Base-by-base conservation (phyloP, 2,329 filamentous ascomycete species). In the Xylaria arbuscula region DNA sequence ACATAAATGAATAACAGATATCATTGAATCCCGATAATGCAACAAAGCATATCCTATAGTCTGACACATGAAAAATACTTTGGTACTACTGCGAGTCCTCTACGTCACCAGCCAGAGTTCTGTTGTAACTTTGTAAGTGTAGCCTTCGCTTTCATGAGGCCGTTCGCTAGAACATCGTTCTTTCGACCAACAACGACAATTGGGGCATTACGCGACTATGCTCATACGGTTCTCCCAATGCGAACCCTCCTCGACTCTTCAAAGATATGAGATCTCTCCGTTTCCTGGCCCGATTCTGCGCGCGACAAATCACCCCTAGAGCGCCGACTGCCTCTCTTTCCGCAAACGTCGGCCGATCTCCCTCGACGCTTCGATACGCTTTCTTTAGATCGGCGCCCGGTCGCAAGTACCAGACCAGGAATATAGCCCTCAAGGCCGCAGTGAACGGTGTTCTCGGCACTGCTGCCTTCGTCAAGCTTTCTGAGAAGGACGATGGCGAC, bases 401-500 rank as follows among this genome's bases (percentile, higher is more conserved):
- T 45, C 54, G 34, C 34, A 68, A 42, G 47, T 69, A 70, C 15
- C 66, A 65, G 9, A 64, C 69, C 47, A 77, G 74, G 19, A 74
- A 81, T 7, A 74, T 78, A 1, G 66, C 86, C 8, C 80, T 81
- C 2, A 82, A 81, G 0, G 78, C 78, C 13, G 73, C 76, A 17
- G 81, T 78, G 1, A 82, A 80, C n/a, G 81, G 77, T 4, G 78
- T 80, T 0, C 78, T 90, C 10, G 88, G 84, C 8, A 87, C 88
- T 0, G 83, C 84, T 0, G 84, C 84, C 1, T 90, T 90, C 76
- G 82, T 90, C 51, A 82, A 86, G 73, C 78, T 90, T 7, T 87
- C 88, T 3, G 85, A 89, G 73, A 78, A 84, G 68, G 84, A 88
- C 50, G 85, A 88, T 70, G 79, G 73, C 45, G 82, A 80, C 50